Evolutionary conservation across 495 filamentous ascomycete genomes (phyloP).

Genomic region (Neurospora sp.): DNA sequence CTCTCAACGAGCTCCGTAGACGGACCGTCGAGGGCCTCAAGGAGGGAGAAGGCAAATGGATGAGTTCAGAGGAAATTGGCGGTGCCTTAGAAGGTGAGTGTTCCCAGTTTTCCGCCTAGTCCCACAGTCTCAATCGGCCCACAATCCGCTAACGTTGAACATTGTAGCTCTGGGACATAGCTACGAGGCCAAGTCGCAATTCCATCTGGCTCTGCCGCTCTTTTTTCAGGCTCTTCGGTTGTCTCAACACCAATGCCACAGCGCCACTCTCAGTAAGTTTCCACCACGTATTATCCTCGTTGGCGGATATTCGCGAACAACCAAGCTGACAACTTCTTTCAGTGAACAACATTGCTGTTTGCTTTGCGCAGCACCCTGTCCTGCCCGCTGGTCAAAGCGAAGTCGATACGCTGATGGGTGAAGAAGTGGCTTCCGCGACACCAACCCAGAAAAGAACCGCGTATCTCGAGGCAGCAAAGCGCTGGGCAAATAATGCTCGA

Average conservation of each 20-base stretch:
- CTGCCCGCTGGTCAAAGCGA: conserved; percentile 23
- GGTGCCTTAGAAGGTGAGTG: conserved; percentile 55
- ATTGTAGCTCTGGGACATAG: conserved; percentile 54
- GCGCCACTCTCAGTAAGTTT: conserved; percentile 58
- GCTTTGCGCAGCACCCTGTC: conserved; percentile 54
- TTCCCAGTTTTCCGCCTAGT: neutral
- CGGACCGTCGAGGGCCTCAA: conserved; percentile 53
- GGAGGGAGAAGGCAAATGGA: conserved; percentile 60
- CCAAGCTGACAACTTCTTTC: neutral
- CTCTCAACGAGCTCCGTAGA: conserved; percentile 60
- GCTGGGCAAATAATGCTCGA: conserved; percentile 71
- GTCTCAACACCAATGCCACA: conserved; percentile 54
- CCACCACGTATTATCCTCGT: neutral
- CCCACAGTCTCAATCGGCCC: neutral
- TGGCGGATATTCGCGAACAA: neutral
- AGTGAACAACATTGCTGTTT: conserved; percentile 66
- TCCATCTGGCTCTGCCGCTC: conserved; percentile 76
- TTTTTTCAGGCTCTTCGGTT: conserved; percentile 73
- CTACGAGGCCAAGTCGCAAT: conserved; percentile 57
- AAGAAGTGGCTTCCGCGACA: conserved; percentile 13
- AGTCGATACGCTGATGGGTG: conserved; percentile 18
- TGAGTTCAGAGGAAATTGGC: conserved; percentile 61
- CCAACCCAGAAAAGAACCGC: conserved; percentile 36
- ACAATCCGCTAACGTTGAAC: conserved; percentile 10
- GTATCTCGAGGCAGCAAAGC: conserved; percentile 49